Base-by-base conservation (phyloP, 2,329 filamentous ascomycete genomes). In the Mollisiaceae sp. region DNA sequence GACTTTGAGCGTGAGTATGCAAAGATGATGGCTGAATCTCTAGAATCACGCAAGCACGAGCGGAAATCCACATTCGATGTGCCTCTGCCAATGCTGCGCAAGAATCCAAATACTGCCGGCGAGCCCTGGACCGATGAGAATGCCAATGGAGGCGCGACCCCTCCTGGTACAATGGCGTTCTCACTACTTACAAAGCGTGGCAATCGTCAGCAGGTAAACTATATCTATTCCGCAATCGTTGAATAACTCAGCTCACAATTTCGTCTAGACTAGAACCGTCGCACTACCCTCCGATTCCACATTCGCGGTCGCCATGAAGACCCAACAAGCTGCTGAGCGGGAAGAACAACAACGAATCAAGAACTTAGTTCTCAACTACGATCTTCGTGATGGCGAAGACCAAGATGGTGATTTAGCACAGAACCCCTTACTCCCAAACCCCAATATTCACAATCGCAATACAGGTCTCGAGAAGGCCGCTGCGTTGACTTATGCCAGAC, bases 281-380 rank as follows among this genome's bases (percentile, higher is more conserved):
- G 93, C 95, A 74, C 82, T 98, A 57, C 91, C 91, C 11, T 89
- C 94, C 1, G 92, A 99, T 77, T 98, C 95, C 0, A 94, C 89
- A 59, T 97, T 99, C 79, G 95, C 95, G 6, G 86, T 98, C 70
- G 95, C 95, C 52, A 95, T 99, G 93, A 95, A 93, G 77, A 93
- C 87, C 67, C 94, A 98, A 80, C 94, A 97, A 77, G 91, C 96
- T 79, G 94, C 93, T 2, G 94, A 98, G 77, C 90, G 91, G 61
- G 95, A 97, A 76, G 96, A 99, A 78, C 94, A 99, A 78, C 93
- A 97, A 78, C 91, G 95, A 68, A 99, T 99, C 86, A 99, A 99
- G 82, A 97, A 93, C 75, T 84, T 99, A 55, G 95, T 99, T 62
- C 83, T 99, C 72, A 98, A 97, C 79, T 97, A 97, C 76, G 95